phyloP scores from a whole-genome alignment of 164 flowering plant species.

The Stephania cephalantha region DNA sequence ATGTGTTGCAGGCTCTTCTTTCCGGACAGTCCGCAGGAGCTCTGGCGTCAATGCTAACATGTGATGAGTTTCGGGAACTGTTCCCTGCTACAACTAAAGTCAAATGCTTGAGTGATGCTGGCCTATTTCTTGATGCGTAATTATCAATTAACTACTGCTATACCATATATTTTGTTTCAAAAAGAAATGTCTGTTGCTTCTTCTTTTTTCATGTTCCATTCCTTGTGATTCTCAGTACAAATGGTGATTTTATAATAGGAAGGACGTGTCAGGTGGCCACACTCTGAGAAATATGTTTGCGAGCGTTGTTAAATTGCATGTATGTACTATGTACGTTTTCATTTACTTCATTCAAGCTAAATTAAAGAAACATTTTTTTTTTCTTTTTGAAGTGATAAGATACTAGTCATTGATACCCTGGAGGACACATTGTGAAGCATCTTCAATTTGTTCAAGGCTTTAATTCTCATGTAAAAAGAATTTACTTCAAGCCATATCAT shows the following conservation, averaged over 20 bases:
- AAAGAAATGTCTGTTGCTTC: background rate
- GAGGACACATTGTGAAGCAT: too few species aligned
- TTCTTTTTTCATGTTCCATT: background rate
- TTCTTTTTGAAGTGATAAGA: too few species aligned
- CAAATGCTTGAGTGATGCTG: conserved; percentile 94
- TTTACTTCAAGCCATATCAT: too few species aligned
- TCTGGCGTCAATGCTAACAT: conserved; percentile 77
- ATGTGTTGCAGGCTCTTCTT: conserved; percentile 70
- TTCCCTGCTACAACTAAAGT: conserved; percentile 63
- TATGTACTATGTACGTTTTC: conserved; percentile 13
- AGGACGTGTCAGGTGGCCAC: conserved; percentile 68
- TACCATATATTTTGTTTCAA: background rate
- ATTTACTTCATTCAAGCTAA: too few species aligned
- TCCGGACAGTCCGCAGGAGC: conserved; percentile 99
- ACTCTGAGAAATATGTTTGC: conserved; percentile 50
- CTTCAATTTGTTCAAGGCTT: too few species aligned
- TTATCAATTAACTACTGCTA: conserved; percentile 1
- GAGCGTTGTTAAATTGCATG: conserved; percentile 80
- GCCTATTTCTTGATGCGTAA: conserved; percentile 86
- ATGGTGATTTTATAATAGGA: conserved; percentile 24
- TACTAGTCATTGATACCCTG: too few species aligned
- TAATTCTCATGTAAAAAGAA: too few species aligned
- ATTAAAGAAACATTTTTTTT: too few species aligned
- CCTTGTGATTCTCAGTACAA: background rate
- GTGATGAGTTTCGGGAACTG: conserved; percentile 68